Base-by-base conservation (phyloP, 495 filamentous ascomycete species). In the Sordaria brevicollis region DNA sequence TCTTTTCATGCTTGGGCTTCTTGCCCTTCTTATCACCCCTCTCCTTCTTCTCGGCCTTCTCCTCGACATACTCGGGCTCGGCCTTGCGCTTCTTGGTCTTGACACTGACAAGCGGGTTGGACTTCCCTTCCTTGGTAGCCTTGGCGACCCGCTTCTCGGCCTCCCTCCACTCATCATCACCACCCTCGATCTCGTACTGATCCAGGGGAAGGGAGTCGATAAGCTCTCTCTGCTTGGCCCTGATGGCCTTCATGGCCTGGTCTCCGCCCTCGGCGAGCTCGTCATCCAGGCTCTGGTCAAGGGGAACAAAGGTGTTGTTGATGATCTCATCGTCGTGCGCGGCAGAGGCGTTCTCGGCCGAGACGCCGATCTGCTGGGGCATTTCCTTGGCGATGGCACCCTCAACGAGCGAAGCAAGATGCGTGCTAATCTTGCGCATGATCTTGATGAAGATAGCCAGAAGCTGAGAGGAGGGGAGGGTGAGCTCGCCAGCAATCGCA, bases 381-480 rank as follows among this genome's bases (percentile, higher is more conserved):
- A 97, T 84, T 10, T 85, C 81, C 21, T 91, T 87, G 65, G 85
- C 89, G 34, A 93, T 88, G 0, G 90, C 91, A 38, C 86, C 89
- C 70, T 92, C 88, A 19, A 97, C 82, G n/a, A 98, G 73, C 33
- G 82, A 78, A 31, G 89, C 86, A 81, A 99, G 93, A 73, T 91
- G 85, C 15, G 86, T 84, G 0, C 91, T 89, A 36, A 97, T 84
- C 80, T 97, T 98, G 35, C 94, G 86, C 73, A 98, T 85, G 73
- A 95, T 90, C 83, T 97, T 98, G 75, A 97, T 91, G 82, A 98
- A 97, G 89, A 98, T 97, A 35, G 94, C 93, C 34, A 99, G 83
- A 3, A 97, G 84, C 80, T 98, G 95, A 29, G 89, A 91, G 10
- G 86, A 84, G 3, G 89, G 87, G 0, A 97, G 76, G 21, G 82